Percentiles rank a stretch among this genome's conserved stretches.
Evolutionary conservation across 345 rosid genomes (phyloP).

Genomic region (Linum tenue): DNA sequence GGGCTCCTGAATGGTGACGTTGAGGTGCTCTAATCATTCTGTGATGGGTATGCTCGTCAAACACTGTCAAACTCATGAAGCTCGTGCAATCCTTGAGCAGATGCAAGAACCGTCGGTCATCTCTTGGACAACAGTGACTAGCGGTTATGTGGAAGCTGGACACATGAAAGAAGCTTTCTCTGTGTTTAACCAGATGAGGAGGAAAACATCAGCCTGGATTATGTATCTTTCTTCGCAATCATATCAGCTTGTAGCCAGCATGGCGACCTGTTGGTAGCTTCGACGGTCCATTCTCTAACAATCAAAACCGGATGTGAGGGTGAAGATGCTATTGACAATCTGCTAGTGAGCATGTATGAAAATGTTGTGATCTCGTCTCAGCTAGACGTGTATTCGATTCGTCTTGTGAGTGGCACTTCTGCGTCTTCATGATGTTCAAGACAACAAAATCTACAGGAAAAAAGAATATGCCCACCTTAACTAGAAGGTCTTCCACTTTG

Average conservation of each 20-base stretch:
- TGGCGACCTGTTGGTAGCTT: slow-evolving; percentile 18
- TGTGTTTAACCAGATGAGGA: slow-evolving; percentile 20
- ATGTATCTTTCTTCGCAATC: slow-evolving; percentile 16
- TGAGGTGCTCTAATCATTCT: slow-evolving; percentile 19
- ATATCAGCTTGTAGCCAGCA: slow-evolving; percentile 16
- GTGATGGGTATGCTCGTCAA: slow-evolving; percentile 20
- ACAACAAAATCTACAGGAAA: no score
- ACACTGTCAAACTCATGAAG: slow-evolving; percentile 14
- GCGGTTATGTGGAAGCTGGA: slow-evolving; percentile 18
- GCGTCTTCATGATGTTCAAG: no score
- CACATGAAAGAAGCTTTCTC: slow-evolving; percentile 16
- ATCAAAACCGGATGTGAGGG: slow-evolving; percentile 16
- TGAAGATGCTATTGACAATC: slow-evolving; percentile 16
- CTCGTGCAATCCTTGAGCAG: slow-evolving; percentile 18
- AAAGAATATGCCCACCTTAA: no score
- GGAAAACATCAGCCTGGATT: slow-evolving; percentile 7
- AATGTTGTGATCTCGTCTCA: slow-evolving; percentile 21
- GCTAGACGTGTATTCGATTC: slow-evolving; percentile 19
- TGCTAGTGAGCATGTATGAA: slow-evolving; percentile 24
- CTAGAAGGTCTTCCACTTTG: no score
- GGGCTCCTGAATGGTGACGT: slow-evolving; percentile 16
- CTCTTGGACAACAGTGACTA: slow-evolving; percentile 26
- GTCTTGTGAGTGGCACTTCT: no score
- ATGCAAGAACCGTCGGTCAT: slow-evolving; percentile 18
- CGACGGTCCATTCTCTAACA: slow-evolving; percentile 24